A percentile compares a stretch with the other conserved stretches of the same genome.
Evolutionary conservation across 768 basidiomycete species (phyloP).

Genomic region (Hemileccinum rubropunctum): DNA sequence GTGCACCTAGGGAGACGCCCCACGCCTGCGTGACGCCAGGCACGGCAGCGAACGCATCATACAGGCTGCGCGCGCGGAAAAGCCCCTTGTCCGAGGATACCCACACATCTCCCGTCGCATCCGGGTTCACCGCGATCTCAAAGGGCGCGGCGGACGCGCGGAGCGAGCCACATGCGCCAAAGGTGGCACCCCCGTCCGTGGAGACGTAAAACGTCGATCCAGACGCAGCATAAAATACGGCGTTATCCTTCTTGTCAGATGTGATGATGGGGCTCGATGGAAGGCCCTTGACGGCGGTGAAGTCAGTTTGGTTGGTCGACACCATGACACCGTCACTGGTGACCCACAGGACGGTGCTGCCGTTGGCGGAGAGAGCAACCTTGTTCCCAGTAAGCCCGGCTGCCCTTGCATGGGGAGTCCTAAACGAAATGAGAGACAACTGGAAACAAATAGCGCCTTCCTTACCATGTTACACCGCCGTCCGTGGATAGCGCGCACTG

Average conservation of each 20-base stretch:
- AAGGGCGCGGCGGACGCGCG: constrained; percentile 6
- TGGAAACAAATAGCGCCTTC: too few species aligned
- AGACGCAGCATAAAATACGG: constrained; percentile 59
- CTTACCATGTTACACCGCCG: constrained; percentile 9
- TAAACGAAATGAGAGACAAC: background rate
- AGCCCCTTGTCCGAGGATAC: constrained; percentile 10
- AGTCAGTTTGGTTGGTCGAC: constrained; percentile 7
- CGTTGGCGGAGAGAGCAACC: constrained; percentile 9
- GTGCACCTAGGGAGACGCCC: constrained; percentile 6
- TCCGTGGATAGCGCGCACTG: constrained; percentile 11
- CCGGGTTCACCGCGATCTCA: constrained; percentile 7
- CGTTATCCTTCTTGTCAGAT: constrained; percentile 57
- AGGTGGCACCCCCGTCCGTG: constrained; percentile 47
- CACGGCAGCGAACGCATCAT: background rate
- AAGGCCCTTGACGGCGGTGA: constrained; percentile 34
- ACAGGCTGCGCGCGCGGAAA: constrained; percentile 1
- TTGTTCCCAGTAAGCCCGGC: constrained; percentile 7
- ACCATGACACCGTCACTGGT: constrained; percentile 7
- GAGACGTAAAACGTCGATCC: constrained; percentile 59
- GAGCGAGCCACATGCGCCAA: constrained; percentile 28
- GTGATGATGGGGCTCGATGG: constrained; percentile 56
- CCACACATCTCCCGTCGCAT: constrained; percentile 7
- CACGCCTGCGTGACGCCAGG: constrained; percentile 3
- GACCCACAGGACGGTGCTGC: constrained; percentile 9
- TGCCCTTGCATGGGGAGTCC: constrained; percentile 6